phyloP scores from a whole-genome alignment of 768 basidiomycete genomes.

The Pleurotus sapidus region DNA sequence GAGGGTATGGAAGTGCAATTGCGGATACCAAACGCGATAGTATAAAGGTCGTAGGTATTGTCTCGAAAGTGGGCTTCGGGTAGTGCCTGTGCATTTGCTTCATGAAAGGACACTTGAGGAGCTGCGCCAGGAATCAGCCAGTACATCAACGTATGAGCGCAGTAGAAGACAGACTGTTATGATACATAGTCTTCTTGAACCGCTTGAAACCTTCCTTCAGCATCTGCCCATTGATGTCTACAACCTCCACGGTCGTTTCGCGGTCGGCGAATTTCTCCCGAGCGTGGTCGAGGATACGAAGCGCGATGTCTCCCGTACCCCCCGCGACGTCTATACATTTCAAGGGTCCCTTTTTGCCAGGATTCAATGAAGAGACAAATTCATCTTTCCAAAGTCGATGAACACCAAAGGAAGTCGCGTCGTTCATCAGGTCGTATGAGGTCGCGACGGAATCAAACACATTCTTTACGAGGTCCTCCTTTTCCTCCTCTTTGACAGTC shows the following conservation, averaged over 20 bases:
- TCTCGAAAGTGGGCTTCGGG: conserved; percentile 64
- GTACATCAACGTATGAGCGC: background rate
- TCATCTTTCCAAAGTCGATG: conserved; percentile 97
- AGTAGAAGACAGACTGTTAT: conserved; percentile 68
- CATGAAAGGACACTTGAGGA: conserved; percentile 88
- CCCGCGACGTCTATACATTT: conserved; percentile 95
- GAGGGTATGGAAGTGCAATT: conserved; percentile 93
- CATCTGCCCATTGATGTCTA: conserved; percentile 97
- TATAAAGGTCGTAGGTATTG: conserved; percentile 92
- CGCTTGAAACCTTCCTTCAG: conserved; percentile 85
- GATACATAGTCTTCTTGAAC: conserved; percentile 97
- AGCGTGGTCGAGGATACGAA: conserved; percentile 89
- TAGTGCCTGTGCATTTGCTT: conserved; percentile 89
- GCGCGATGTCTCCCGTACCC: conserved; percentile 96
- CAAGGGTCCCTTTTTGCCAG: conserved; percentile 70
- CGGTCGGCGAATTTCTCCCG: conserved; percentile 87
- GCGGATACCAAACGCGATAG: conserved; percentile 97
- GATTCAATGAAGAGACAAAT: conserved; percentile 72
- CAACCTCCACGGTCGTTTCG: conserved; percentile 84
- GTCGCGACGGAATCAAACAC: conserved; percentile 97
- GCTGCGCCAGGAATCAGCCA: conserved; percentile 42
- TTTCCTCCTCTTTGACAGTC: conserved; percentile 80
- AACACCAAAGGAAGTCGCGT: conserved; percentile 95
- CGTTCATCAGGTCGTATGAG: conserved; percentile 98
- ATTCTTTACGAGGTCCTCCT: conserved; percentile 86